These are phyloP conservation scores for Cronartium quercuum DNA, from an alignment of 1,284 basidiomycete genomes.

Conservation along the genomic window DNA sequence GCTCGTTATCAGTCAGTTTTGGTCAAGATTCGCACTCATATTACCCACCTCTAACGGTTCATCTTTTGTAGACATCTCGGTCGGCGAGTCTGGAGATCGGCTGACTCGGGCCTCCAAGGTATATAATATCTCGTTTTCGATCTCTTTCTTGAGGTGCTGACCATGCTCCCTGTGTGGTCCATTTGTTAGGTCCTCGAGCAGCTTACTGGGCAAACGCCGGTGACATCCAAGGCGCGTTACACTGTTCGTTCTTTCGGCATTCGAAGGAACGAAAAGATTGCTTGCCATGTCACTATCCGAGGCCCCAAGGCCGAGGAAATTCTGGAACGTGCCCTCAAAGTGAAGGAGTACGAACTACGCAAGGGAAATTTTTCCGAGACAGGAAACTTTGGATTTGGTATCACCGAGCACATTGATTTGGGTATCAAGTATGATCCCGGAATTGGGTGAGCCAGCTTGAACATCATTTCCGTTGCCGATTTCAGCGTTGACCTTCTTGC, in stretches of 20 bases:
- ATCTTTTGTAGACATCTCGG: constrained; percentile 77
- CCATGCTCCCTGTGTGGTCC: not conserved
- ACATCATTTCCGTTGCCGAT: not conserved
- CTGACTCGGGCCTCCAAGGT: constrained; percentile 99
- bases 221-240: constrained; percentile 99
- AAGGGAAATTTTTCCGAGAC: constrained; percentile 91
- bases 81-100: constrained; percentile 98
- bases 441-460: constrained; percentile 59
- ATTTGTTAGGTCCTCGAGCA: constrained; percentile 65
- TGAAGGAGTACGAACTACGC: constrained; percentile 97
- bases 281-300: constrained; percentile 97
- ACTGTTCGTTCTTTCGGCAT: constrained; percentile 99
- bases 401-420: constrained; percentile 97
- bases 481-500: not conserved
- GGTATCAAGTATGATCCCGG: constrained; percentile 95
- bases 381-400: constrained; percentile 97
- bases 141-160: not conserved
- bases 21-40: not conserved
- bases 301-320: constrained; percentile 99
- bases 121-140: not conserved
- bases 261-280: constrained; percentile 99
- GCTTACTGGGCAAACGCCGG: constrained; percentile 97
- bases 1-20: constrained; percentile 36
- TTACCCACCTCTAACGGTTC: not conserved
- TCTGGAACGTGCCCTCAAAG: constrained; percentile 96